phyloP scores from a whole-genome alignment of 352 stramenopile genomes.

The Stephanocyclus meneghinianus region DNA sequence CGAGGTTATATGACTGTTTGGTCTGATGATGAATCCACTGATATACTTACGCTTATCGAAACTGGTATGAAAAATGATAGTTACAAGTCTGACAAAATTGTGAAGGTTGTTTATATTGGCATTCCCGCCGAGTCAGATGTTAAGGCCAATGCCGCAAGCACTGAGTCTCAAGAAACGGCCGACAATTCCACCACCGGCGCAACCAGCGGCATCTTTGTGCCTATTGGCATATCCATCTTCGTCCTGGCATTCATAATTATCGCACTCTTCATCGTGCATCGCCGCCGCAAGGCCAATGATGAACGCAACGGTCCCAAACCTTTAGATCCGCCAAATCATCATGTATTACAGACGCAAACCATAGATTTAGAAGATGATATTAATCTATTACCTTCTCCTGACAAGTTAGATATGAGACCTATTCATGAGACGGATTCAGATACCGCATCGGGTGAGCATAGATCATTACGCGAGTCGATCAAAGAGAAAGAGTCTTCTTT shows the following conservation, averaged over 20 bases:
- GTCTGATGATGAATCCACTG: background rate
- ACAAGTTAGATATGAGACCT: conserved; percentile 11
- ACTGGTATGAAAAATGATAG: conserved; percentile 8
- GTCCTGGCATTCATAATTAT: background rate
- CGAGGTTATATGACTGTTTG: conserved; percentile 14
- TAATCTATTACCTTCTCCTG: conserved; percentile 5
- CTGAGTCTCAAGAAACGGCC: background rate
- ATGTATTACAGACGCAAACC: background rate
- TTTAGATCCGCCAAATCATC: background rate
- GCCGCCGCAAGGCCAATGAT: conserved; percentile 1
- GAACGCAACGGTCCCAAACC: conserved; percentile 9
- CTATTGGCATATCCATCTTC: background rate
- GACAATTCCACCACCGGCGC: background rate
- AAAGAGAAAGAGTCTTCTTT: background rate
- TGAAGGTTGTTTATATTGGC: conserved; percentile 7
- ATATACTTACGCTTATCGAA: background rate
- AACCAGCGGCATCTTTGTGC: background rate
- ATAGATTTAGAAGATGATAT: conserved; percentile 21
- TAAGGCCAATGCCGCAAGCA: background rate
- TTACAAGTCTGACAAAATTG: conserved; percentile 1
- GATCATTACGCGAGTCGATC: background rate
- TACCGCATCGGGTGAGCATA: background rate
- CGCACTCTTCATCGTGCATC: background rate
- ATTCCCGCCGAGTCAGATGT: background rate
- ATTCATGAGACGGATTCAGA: conserved; percentile 9